Base-by-base conservation (phyloP, 139 green algal species). In the Raphidocelis subcapitata region DNA sequence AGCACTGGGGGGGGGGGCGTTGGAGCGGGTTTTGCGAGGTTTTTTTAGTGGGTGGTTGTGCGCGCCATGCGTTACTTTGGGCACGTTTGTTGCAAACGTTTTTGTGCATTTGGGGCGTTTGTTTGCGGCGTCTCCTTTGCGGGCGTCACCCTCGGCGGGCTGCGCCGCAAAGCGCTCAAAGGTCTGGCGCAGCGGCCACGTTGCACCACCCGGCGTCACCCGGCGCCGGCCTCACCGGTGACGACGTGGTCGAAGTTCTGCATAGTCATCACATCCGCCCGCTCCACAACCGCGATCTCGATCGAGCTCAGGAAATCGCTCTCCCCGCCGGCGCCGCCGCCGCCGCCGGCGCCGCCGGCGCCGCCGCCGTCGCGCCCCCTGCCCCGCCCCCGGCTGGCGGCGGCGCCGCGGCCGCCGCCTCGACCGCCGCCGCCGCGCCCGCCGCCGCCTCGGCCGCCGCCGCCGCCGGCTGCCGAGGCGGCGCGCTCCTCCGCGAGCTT, bases 291-390 rank as follows among this genome's bases (percentile, higher is more conserved):
- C 18, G 91, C 51, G 2, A 99, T 55, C 75, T 99, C 95, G 23
- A 99, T 91, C 33, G 86, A 94, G 2, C 87, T 93, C 68, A 99
- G 82, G 33, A 97, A 98, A 81, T 99, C 95, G 15, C 80, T 66
- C 1, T 79, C 83, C 0, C 69, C 41, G 20, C 60, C 74, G 23
- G 35, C 3, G 29, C 67, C 57, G 92, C 55, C 57, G 2, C 35
- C 36, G 1, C 8, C 36, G 8, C 59, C 49, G 5, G 56, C 57
- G 5, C 47, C 67, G 33, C 44, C 77, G 1, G 35, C 37, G 28
- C 56, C 74, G 4, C 36, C 59, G 20, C 37, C 69, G 18, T 21
- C 49, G 32, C 12, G 49, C 23, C 64, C 69, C 56, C 64, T 75
- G 73, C 12, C 51, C 61, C 20, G 69, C 65, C 16, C 74, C 63